These are phyloP conservation scores for Inga laurina DNA, from an alignment of 306 rosid genomes.

Conservation along the genomic window DNA sequence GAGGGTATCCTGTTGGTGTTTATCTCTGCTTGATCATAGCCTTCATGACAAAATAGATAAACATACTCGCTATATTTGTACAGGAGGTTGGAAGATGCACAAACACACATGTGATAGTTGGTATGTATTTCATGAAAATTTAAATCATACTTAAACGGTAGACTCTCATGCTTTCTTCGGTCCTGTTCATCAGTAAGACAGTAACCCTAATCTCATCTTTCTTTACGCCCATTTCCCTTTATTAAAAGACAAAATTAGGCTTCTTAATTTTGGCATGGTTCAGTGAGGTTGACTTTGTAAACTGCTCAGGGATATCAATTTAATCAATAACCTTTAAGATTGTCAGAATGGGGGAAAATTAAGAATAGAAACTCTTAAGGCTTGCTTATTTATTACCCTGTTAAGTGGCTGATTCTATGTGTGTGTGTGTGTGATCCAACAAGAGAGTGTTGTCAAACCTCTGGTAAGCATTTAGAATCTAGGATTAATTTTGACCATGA, in stretches of 20 bases:
- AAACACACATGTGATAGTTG: constrained; percentile 68
- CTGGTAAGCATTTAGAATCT: background rate
- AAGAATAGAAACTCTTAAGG: background rate
- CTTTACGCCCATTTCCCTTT: background rate
- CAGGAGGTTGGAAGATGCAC: constrained; percentile 92
- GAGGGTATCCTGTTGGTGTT: background rate
- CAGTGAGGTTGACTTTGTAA: background rate
- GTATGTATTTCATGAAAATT: constrained; percentile 34
- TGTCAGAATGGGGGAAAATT: no score
- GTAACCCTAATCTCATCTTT: background rate
- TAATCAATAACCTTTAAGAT: no score
- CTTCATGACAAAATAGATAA: background rate
- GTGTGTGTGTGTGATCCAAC: no score
- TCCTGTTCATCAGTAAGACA: background rate
- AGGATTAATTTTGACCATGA: background rate
- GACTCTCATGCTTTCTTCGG: background rate
- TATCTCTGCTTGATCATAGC: constrained; percentile 4
- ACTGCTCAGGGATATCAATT: no score
- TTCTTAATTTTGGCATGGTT: background rate
- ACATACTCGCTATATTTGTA: constrained; percentile 31
- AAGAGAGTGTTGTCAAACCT: background rate
- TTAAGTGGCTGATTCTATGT: background rate
- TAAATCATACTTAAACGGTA: background rate
- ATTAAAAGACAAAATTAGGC: background rate
- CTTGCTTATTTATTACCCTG: background rate